Evolutionary conservation across 225 moss, liverwort and hornwort genomes (phyloP).

Genomic region (Anthoceros angustus): DNA sequence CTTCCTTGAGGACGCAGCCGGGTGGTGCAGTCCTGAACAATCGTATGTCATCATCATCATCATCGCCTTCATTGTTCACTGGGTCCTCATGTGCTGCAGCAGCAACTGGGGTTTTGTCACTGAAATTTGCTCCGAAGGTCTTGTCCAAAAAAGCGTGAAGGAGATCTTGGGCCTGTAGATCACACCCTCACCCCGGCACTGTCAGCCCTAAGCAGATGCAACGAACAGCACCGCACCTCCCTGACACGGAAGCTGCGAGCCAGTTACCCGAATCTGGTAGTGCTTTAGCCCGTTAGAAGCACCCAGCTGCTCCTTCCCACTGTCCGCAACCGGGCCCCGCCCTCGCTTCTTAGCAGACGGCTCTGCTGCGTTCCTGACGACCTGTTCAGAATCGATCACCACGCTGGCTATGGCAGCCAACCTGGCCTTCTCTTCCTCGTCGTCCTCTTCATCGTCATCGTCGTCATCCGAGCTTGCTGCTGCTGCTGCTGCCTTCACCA

Average conservation of each 20-base stretch:
- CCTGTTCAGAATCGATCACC: neutral
- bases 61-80: conserved; percentile 19
- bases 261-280: neutral
- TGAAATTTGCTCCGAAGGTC: conserved; percentile 23
- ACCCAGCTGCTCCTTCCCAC: neutral
- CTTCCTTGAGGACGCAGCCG: conserved; percentile 33
- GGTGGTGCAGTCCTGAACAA: conserved; percentile 57
- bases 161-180: neutral
- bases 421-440: conserved; percentile 2
- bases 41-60: conserved; percentile 32
- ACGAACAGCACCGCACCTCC: neutral
- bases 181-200: neutral
- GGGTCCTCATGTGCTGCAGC: conserved; percentile 3
- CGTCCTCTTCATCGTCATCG: neutral
- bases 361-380: neutral
- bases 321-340: neutral
- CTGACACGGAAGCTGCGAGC: neutral
- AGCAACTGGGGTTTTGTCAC: conserved; percentile 8
- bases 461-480: neutral
- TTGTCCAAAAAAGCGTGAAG: conserved; percentile 32
- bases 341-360: neutral
- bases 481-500: neutral
- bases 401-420: neutral
- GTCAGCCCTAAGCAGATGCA: neutral
- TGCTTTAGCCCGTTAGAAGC: neutral